These are phyloP conservation scores for Flaveria sonorensis DNA, from an alignment of 129 eudicot genomes.

Conservation along the genomic window DNA sequence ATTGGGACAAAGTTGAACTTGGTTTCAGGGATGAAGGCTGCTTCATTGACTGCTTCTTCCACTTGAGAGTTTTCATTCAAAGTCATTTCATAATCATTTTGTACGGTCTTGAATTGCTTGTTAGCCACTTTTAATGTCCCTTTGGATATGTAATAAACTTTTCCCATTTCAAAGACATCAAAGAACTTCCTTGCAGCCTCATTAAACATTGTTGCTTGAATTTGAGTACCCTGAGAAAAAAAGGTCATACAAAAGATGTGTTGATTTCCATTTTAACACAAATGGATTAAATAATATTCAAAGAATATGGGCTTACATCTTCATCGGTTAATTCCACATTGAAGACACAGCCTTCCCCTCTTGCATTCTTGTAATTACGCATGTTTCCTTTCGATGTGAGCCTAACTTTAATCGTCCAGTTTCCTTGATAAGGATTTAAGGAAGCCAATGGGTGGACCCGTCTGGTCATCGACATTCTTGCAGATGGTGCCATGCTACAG, in stretches of 20 bases:
- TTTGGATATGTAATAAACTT: constrained; percentile 89
- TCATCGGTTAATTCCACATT: constrained; percentile 93
- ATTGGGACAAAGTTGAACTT: constrained; percentile 83
- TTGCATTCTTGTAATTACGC: constrained; percentile 69
- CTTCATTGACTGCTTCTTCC: constrained; percentile 76
- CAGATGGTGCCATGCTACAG: constrained; percentile 80
- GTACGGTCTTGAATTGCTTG: constrained; percentile 86
- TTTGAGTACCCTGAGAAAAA: constrained; percentile 81
- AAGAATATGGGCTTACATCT: constrained; percentile 56
- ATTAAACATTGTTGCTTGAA: constrained; percentile 93
- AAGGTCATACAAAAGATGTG: neutral
- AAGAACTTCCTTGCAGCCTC: constrained; percentile 87
- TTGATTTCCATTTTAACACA: neutral
- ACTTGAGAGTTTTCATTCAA: constrained; percentile 78
- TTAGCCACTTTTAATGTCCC: constrained; percentile 85
- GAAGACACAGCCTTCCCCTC: constrained; percentile 93
- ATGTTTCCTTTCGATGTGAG: constrained; percentile 75
- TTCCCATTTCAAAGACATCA: constrained; percentile 82
- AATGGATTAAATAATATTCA: neutral
- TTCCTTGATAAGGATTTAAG: constrained; percentile 90
- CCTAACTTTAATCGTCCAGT: constrained; percentile 90
- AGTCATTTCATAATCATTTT: constrained; percentile 97
- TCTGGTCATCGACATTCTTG: constrained; percentile 78
- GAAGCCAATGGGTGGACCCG: constrained; percentile 90
- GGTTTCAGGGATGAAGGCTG: constrained; percentile 71